Evolutionary conservation across 331 rosid species (phyloP).

Genomic region (Malus hybrid): DNA sequence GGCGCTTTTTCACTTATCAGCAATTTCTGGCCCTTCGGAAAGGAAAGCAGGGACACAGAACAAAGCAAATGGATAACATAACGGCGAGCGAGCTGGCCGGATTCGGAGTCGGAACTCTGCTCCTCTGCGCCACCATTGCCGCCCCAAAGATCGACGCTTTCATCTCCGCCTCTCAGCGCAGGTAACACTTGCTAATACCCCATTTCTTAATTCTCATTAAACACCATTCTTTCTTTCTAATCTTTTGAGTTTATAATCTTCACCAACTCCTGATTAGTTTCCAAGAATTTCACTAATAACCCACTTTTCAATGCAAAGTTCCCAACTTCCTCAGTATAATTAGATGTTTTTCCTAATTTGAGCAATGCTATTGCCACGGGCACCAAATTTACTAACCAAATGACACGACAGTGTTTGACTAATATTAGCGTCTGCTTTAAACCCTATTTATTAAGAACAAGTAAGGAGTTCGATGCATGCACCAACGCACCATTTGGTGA

Average conservation of each 20-base stretch:
- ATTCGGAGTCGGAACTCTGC: slow-evolving; percentile 70
- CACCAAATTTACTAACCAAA: no score
- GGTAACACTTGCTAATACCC: slow-evolving; percentile 22
- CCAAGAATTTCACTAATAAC: background rate
- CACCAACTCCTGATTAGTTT: background rate
- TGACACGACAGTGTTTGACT: no score
- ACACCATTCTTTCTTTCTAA: background rate
- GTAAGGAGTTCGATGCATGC: no score
- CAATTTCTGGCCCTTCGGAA: background rate
- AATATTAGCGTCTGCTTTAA: no score
- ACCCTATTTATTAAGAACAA: no score
- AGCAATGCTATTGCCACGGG: no score
- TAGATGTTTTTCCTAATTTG: no score
- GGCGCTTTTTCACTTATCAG: background rate
- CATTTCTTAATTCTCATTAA: background rate
- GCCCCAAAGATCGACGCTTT: slow-evolving; percentile 82
- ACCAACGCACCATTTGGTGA: no score
- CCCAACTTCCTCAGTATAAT: no score
- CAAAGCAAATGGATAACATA: slow-evolving; percentile 50
- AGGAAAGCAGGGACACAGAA: no score
- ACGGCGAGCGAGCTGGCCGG: slow-evolving; percentile 87
- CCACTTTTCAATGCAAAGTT: no score
- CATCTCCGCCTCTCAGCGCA: slow-evolving; percentile 82
- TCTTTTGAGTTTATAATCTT: background rate
- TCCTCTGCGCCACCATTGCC: slow-evolving; percentile 76